Base-by-base conservation (phyloP, 2,329 filamentous ascomycete genomes). In the Juglanconis juglandina region DNA sequence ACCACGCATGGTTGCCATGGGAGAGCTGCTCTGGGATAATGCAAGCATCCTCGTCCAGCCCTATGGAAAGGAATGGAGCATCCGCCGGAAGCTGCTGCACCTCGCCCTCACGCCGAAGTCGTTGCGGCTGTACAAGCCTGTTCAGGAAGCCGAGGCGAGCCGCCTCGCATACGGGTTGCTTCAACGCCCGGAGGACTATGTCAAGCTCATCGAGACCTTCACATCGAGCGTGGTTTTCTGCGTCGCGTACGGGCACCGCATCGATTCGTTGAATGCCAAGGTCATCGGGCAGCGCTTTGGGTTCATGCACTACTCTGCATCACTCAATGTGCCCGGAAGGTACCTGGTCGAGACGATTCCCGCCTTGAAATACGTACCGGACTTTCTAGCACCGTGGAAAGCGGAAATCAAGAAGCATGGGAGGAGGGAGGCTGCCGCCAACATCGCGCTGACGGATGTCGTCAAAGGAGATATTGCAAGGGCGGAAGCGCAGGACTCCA, bases 191-290 rank as follows among this genome's bases (percentile, higher is more conserved):
- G 58, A 64, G 1, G 72, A 73, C 32, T 82, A 79, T 71, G 78
- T 79, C 62, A 74, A 76, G 53, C 70, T 76, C 17, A 72, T 81
- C 32, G 76, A 81, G 64, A 72, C 77, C 0, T 83, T 79, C 63
- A 79, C 79, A 0, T 75, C 76, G 1, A 79, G 76, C 62, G 72
- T 82, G 37, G 79, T 81, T 5, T 80, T 82, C 62, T 79, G 75
- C 5, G 77, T 82, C 4, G 74, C 79, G 4, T 83, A 82, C 64
- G 80, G 81, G 0, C 78, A 80, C 59, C 76, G 79, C 6, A 77
- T 81, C 56, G 77, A 81, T 60, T 77, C 78, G 1, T 65, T 78
- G 24, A 72, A 79, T 30, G 73, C 81, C 5, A 69, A 76, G 56
- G 76, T 82, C 32, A 77, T 82, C 46, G 73, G 73, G 37, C 73